A percentile compares a stretch with the other conserved stretches of the same genome.
Conservation (phyloP, 306 rosid genomes). For the Glycine latifolia region DNA sequence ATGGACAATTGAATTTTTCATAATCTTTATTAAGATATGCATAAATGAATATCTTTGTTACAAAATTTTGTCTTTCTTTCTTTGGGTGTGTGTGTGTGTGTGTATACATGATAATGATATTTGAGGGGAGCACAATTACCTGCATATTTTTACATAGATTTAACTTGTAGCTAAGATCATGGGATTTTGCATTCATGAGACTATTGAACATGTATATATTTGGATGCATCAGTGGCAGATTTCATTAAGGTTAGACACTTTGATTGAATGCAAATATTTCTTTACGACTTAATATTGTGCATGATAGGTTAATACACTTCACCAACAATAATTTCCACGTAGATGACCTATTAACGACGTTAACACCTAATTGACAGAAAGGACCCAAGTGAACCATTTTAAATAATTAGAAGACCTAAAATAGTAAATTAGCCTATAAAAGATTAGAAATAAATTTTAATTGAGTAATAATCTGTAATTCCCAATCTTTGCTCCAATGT, state of each 20-base stretch:
- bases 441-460: no score
- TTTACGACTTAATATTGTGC: no score
- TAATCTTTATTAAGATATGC: neutral
- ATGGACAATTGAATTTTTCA: constrained; percentile 27
- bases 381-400: no score
- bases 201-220: constrained; percentile 90
- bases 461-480: no score
- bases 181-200: constrained; percentile 91
- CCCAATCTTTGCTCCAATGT: no score
- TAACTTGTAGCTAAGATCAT: constrained; percentile 76
- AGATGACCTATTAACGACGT: no score
- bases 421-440: neutral
- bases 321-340: no score
- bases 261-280: no score
- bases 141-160: constrained; percentile 72
- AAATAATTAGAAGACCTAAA: no score
- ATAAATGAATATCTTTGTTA: constrained; percentile 2
- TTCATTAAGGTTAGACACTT: no score
- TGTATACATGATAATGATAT: constrained; percentile 1
- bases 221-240: constrained; percentile 42
- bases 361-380: no score
- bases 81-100: neutral
- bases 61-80: neutral
- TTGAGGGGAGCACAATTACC: constrained; percentile 52
- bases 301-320: no score